phyloP scores from a whole-genome alignment of 345 rosid species.

The Eucalyptus regnans region DNA sequence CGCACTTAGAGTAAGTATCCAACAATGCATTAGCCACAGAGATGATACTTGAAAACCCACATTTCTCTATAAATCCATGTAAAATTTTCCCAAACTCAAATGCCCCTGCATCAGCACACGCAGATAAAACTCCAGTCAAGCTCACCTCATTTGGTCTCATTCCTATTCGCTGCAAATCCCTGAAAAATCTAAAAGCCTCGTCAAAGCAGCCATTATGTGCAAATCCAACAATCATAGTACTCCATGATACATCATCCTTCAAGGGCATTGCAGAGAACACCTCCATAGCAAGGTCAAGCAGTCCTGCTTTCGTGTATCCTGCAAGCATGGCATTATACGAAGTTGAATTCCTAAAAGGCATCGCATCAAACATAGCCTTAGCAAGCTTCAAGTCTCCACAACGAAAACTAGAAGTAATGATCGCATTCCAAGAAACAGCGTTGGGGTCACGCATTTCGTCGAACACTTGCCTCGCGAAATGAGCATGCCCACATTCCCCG shows the following conservation, averaged over 20 bases:
- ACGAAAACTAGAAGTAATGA: not conserved
- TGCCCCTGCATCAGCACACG: slow-evolving; percentile 1
- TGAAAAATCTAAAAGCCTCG: slow-evolving; percentile 16
- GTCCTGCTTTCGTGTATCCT: not conserved
- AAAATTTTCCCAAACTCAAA: not conserved
- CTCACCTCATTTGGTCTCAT: slow-evolving; percentile 1
- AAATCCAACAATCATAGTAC: slow-evolving; percentile 1
- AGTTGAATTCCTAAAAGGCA: slow-evolving; percentile 36
- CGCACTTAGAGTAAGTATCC: slow-evolving; percentile 9
- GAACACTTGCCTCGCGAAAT: not conserved
- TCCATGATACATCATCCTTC: slow-evolving; percentile 4
- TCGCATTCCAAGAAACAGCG: not conserved
- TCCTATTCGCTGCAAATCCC: not conserved
- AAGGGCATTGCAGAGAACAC: not conserved
- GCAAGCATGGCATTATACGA: slow-evolving; percentile 28
- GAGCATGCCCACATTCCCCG: not conserved
- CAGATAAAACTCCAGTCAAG: slow-evolving; percentile 6
- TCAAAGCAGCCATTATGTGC: not conserved
- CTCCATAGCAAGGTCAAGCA: not conserved
- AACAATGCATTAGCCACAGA: slow-evolving; percentile 1
- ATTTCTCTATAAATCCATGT: not conserved
- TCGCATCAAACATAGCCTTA: slow-evolving; percentile 45
- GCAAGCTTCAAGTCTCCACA: slow-evolving; percentile 21
- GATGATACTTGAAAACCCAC: not conserved
- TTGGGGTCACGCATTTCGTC: not conserved